Percentiles rank a stretch among this genome's conserved stretches.
Conservation (phyloP, 139 green algal species). For the Coelastrella sp. region DNA sequence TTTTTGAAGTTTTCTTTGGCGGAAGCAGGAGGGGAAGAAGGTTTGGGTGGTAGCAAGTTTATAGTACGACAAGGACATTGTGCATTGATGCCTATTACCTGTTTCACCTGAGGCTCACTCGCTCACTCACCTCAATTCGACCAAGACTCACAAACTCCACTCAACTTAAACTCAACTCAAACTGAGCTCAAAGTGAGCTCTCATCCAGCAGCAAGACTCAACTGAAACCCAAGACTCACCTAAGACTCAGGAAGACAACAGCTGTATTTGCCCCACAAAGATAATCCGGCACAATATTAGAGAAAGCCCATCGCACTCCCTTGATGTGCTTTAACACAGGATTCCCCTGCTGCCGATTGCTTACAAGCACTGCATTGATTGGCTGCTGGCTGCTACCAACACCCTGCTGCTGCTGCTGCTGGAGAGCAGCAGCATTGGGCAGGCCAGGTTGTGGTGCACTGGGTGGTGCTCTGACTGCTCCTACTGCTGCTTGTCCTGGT, state of each 20-base stretch:
- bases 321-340: constrained; percentile 88
- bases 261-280: constrained; percentile 70
- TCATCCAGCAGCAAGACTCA: no score
- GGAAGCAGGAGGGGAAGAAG: no score
- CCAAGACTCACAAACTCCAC: no score
- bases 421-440: not conserved
- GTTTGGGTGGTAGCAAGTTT: no score
- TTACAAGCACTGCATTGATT: constrained; percentile 83
- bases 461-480: not conserved
- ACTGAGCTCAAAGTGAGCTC: no score
- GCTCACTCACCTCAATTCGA: no score
- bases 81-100: no score
- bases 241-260: constrained; percentile 85
- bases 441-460: not conserved
- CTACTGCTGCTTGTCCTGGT: not conserved
- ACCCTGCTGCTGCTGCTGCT: constrained; percentile 5
- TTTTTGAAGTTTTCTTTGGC: no score
- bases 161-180: no score
- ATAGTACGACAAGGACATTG: no score
- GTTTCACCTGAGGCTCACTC: no score
- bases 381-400: not conserved
- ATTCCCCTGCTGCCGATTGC: constrained; percentile 88
- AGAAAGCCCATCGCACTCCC: constrained; percentile 81
- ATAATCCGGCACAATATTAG: constrained; percentile 88
- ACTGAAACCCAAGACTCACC: constrained; percentile 48